These are phyloP conservation scores for Saccharomycopsis fodiens DNA, from an alignment of 805 yeast genomes.

Conservation along the genomic window DNA sequence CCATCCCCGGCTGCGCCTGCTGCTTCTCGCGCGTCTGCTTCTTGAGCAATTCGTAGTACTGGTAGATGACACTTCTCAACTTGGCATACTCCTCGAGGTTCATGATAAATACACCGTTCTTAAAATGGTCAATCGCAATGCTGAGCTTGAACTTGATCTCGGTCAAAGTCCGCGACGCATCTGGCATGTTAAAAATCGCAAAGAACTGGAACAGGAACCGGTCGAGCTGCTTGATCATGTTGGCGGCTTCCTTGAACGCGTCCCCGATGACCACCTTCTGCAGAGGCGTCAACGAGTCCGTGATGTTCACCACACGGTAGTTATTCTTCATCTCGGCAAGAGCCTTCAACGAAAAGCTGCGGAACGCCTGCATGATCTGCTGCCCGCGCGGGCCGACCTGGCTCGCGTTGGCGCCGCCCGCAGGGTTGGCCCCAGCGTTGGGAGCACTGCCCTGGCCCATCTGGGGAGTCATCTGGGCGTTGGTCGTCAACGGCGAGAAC, in stretches of 20 bases:
- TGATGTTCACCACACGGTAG: conserved; percentile 8
- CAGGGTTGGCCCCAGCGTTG: conserved; percentile 1
- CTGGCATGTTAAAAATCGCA: conserved; percentile 6
- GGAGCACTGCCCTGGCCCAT: not conserved
- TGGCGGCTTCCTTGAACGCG: conserved; percentile 7
- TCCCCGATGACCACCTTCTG: conserved; percentile 11
- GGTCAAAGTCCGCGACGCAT: conserved; percentile 5
- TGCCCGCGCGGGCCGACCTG: not conserved
- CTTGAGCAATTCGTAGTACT: conserved; percentile 8
- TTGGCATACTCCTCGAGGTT: conserved; percentile 6
- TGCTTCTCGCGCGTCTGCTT: conserved; percentile 1
- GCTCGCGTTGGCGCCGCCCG: conserved; percentile 4
- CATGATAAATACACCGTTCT: conserved; percentile 24
- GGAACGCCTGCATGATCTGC: conserved; percentile 8
- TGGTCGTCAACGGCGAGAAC: conserved; percentile 5
- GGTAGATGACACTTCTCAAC: conserved; percentile 3
- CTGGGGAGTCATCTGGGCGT: not conserved
- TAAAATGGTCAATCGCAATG: conserved; percentile 55
- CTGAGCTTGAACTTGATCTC: conserved; percentile 36
- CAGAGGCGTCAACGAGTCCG: conserved; percentile 4
- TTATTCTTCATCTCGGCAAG: conserved; percentile 8
- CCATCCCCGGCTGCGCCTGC: conserved; percentile 4
- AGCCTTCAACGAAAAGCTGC: conserved; percentile 1
- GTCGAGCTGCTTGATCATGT: conserved; percentile 8
- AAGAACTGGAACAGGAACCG: conserved; percentile 12